phyloP scores from a whole-genome alignment of 2,329 filamentous ascomycete species.

The Drechslerella dactyloides region DNA sequence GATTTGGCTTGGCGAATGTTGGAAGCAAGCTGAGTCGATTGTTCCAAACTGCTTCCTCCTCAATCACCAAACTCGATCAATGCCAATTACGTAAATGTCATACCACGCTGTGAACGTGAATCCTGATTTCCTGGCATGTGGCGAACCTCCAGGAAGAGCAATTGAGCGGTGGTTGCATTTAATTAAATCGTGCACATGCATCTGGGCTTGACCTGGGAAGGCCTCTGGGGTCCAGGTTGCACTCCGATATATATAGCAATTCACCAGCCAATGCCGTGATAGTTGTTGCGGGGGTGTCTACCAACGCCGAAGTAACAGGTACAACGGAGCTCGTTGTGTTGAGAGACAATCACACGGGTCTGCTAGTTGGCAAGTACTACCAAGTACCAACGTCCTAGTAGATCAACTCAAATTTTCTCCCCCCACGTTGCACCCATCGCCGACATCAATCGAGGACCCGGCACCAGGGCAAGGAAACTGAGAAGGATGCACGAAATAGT shows the following conservation, averaged over 20 bases:
- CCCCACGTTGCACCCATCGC: not conserved
- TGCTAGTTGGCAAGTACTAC: not conserved
- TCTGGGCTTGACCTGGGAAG: not conserved
- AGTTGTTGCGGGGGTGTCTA: not conserved
- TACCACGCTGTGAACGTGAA: no score
- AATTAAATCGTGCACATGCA: not conserved
- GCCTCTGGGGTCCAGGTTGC: not conserved
- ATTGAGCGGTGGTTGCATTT: not conserved
- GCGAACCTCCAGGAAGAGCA: no score
- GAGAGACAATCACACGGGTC: not conserved
- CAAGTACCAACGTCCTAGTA: not conserved
- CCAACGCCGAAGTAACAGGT: not conserved
- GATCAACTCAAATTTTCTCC: not conserved
- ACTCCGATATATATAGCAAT: constrained; percentile 1
- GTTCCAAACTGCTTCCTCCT: no score
- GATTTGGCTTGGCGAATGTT: no score
- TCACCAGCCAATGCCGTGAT: not conserved
- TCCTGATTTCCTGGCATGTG: no score
- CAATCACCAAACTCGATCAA: no score
- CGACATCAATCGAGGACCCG: constrained; percentile 9
- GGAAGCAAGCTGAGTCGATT: no score
- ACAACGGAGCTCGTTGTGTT: constrained; percentile 1
- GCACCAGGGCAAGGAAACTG: not conserved
- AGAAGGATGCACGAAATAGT: constrained; percentile 86
- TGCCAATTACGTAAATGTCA: no score